Evolutionary conservation across 2,329 filamentous ascomycete genomes (phyloP).

Genomic region (Cryphonectria japonica): DNA sequence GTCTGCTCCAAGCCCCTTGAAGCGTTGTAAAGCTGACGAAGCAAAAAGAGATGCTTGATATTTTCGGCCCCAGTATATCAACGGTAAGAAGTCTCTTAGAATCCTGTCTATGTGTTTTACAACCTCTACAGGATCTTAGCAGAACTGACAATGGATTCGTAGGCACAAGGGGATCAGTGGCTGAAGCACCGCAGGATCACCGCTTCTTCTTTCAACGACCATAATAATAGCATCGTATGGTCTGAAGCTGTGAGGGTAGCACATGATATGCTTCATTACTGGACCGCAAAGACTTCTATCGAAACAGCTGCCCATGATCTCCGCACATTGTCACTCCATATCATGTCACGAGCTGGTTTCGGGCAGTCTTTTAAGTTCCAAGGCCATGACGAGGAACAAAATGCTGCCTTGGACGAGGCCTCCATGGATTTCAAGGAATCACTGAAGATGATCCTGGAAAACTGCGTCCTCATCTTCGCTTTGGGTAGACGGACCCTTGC

Average conservation of each 20-base stretch:
- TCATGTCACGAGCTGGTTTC: slow-evolving; percentile 20
- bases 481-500: slow-evolving; percentile 28
- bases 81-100: slow-evolving; percentile 6
- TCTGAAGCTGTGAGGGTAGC: slow-evolving; percentile 5
- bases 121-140: neutral
- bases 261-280: slow-evolving; percentile 15
- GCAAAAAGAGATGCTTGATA: slow-evolving; percentile 15
- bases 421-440: slow-evolving; percentile 15
- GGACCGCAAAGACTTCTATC: slow-evolving; percentile 1
- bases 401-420: neutral
- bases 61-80: slow-evolving; percentile 19
- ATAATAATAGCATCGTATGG: slow-evolving; percentile 20
- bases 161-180: slow-evolving; percentile 19
- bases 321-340: slow-evolving; percentile 14
- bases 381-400: slow-evolving; percentile 31
- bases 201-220: slow-evolving; percentile 19
- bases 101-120: neutral
- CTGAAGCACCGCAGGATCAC: slow-evolving; percentile 13
- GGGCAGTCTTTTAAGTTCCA: slow-evolving; percentile 22
- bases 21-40: neutral
- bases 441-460: slow-evolving; percentile 34
- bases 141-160: neutral
- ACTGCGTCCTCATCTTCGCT: slow-evolving; percentile 35
- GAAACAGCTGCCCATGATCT: slow-evolving; percentile 12
- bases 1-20: neutral